Evolutionary conservation across 257 asterid genomes (phyloP).

Genomic region (Buddleja alternifolia): DNA sequence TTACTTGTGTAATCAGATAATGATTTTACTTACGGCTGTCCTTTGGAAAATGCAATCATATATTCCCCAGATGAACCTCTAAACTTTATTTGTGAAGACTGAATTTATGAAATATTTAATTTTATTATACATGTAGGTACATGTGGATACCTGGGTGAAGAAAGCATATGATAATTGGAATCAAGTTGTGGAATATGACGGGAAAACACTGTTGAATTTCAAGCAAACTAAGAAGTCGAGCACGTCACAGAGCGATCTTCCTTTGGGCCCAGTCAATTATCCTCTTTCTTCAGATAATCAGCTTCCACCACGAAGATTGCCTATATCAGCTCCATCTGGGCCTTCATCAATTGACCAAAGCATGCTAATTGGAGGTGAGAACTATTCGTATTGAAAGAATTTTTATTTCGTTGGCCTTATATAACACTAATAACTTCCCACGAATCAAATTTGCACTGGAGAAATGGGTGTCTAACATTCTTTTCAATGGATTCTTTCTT

Average conservation of each 20-base stretch:
- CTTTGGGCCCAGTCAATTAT: conserved; percentile 60
- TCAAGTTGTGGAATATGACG: conserved; percentile 94
- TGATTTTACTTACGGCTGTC: neutral
- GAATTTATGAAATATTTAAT: neutral
- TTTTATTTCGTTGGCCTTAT: neutral
- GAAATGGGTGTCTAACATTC: neutral
- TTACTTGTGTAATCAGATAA: neutral
- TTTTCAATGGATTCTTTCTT: no score
- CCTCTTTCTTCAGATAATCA: conserved; percentile 64
- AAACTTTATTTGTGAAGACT: neutral
- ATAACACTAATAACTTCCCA: no score
- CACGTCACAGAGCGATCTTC: conserved; percentile 50
- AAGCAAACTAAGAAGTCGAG: conserved; percentile 60
- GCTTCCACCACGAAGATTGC: conserved; percentile 55
- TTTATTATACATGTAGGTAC: conserved; percentile 49
- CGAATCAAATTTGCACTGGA: neutral
- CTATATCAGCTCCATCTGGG: conserved; percentile 51
- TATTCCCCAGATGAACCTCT: neutral
- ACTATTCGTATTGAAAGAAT: neutral
- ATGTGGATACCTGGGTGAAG: conserved; percentile 84
- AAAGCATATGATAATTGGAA: conserved; percentile 95
- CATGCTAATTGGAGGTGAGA: conserved; percentile 72
- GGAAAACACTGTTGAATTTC: conserved; percentile 72
- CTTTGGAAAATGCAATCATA: neutral
- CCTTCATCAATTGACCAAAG: conserved; percentile 56